These are phyloP conservation scores for Aspergillus puulaauensis DNA, from an alignment of 2,329 filamentous ascomycete species.

Conservation along the genomic window DNA sequence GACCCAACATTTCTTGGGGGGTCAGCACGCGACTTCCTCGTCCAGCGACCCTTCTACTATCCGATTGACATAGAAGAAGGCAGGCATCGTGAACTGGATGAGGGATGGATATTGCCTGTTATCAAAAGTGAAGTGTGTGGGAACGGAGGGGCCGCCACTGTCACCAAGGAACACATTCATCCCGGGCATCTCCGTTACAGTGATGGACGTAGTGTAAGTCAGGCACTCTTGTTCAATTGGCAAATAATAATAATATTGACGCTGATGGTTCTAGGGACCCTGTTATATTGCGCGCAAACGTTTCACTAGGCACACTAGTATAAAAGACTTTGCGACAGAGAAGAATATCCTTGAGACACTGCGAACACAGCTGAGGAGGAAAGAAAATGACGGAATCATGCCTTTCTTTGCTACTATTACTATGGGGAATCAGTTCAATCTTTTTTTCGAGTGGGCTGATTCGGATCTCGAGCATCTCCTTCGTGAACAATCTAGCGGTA, in stretches of 20 bases:
- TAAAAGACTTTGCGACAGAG: slow-evolving; percentile 13
- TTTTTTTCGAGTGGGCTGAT: slow-evolving; percentile 16
- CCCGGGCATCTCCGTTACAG: background rate
- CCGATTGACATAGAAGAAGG: background rate
- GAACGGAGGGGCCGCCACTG: background rate
- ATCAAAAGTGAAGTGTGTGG: background rate
- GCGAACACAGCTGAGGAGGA: background rate
- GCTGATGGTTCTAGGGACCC: too few species aligned
- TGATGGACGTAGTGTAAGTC: background rate
- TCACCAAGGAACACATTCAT: background rate
- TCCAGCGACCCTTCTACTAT: background rate
- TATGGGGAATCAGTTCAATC: slow-evolving; percentile 14
- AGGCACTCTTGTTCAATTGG: background rate
- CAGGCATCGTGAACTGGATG: background rate
- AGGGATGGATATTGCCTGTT: background rate
- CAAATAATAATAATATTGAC: too few species aligned
- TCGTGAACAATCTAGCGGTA: background rate
- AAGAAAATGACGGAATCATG: slow-evolving; percentile 13
- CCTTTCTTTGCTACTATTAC: slow-evolving; percentile 10
- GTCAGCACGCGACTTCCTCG: background rate
- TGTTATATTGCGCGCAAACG: slow-evolving; percentile 11
- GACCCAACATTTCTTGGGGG: background rate
- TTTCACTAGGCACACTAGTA: background rate
- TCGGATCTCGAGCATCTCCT: slow-evolving; percentile 21
- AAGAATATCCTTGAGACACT: slow-evolving; percentile 5